Percentiles rank a stretch among this genome's conserved stretches.
Evolutionary conservation across 2,329 filamentous ascomycete species (phyloP).

Genomic region (Fusarium sp.): DNA sequence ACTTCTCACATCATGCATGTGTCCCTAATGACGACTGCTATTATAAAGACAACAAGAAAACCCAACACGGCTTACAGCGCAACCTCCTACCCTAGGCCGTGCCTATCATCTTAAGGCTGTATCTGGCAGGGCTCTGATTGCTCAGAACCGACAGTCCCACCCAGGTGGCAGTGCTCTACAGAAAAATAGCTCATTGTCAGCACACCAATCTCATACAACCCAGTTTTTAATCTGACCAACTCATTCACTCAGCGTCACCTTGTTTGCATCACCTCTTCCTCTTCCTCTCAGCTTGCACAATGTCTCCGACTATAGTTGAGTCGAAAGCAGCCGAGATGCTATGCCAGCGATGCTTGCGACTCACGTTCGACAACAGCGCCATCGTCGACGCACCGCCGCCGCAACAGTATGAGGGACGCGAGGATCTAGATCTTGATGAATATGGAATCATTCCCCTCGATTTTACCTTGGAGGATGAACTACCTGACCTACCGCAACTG

Average conservation of each 20-base stretch:
- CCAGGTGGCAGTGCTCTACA: not conserved
- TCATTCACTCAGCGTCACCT: not conserved
- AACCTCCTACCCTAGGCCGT: not conserved
- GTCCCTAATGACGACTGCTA: no score
- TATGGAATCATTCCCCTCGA: not conserved
- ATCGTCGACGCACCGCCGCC: not conserved
- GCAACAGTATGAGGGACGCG: not conserved
- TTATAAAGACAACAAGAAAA: not conserved
- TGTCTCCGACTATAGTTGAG: not conserved
- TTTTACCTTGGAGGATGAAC: not conserved
- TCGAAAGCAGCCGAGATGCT: not conserved
- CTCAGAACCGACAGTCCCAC: not conserved
- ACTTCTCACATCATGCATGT: no score
- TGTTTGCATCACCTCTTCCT: not conserved
- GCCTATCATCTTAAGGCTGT: not conserved
- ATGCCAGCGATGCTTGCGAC: not conserved
- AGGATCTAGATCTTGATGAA: not conserved
- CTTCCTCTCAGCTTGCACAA: not conserved
- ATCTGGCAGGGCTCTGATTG: not conserved
- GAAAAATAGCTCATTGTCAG: not conserved
- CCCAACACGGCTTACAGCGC: not conserved
- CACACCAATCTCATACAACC: not conserved
- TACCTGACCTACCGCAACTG: not conserved
- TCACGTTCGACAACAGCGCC: not conserved
- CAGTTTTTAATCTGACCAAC: not conserved